Evolutionary conservation across 352 stramenopile genomes (phyloP).

Genomic region (Phytophthora pseudosyringae): DNA sequence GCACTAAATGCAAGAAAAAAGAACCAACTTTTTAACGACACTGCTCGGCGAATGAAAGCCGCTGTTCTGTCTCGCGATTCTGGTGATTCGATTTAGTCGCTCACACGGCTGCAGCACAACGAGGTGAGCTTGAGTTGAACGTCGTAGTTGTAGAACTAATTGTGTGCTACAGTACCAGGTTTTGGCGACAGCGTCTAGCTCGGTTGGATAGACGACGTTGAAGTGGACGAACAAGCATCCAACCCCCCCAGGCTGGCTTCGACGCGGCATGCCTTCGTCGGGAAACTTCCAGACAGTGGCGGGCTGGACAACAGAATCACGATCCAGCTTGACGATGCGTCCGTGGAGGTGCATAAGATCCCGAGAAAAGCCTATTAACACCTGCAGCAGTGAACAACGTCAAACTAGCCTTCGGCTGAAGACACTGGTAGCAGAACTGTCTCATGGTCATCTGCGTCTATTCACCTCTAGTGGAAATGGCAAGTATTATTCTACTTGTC

Average conservation of each 20-base stretch:
- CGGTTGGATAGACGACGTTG: slow-evolving; percentile 90
- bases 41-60: slow-evolving; percentile 9
- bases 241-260: slow-evolving; percentile 59
- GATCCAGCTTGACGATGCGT: slow-evolving; percentile 76
- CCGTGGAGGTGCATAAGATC: slow-evolving; percentile 91
- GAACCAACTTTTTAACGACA: slow-evolving; percentile 39
- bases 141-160: neutral
- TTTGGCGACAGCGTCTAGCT: slow-evolving; percentile 25
- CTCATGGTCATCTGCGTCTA: slow-evolving; percentile 24
- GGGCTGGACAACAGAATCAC: slow-evolving; percentile 82
- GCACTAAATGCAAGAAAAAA: slow-evolving; percentile 44
- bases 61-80: slow-evolving; percentile 10
- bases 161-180: slow-evolving; percentile 15
- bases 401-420: slow-evolving; percentile 1
- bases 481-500: slow-evolving; percentile 32
- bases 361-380: slow-evolving; percentile 90
- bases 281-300: slow-evolving; percentile 84
- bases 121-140: neutral
- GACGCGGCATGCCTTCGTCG: slow-evolving; percentile 92
- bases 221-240: slow-evolving; percentile 93
- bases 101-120: slow-evolving; percentile 19
- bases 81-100: slow-evolving; percentile 4
- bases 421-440: neutral
- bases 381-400: slow-evolving; percentile 28
- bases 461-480: slow-evolving; percentile 9